A percentile compares a stretch with the other conserved stretches of the same genome.
These are phyloP conservation scores for Fusarium sp. DNA, from an alignment of 2,329 filamentous ascomycete species.

Conservation along the genomic window DNA sequence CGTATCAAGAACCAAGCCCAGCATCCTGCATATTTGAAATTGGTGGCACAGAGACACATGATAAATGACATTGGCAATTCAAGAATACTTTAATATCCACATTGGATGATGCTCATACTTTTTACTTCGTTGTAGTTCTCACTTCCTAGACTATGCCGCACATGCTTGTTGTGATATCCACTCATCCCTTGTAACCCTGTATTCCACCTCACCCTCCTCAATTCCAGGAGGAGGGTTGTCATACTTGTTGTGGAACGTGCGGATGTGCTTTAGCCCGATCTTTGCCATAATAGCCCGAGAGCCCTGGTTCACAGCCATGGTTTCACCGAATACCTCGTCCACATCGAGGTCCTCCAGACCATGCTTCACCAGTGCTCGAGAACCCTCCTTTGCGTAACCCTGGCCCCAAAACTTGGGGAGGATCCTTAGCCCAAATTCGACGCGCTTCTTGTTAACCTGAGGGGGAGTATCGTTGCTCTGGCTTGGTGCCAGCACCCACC, in stretches of 20 bases:
- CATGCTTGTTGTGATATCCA: constrained; percentile 30
- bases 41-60: neutral
- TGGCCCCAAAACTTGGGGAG: constrained; percentile 49
- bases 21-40: constrained; percentile 14
- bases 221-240: constrained; percentile 44
- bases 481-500: constrained; percentile 48
- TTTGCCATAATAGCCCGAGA: constrained; percentile 44
- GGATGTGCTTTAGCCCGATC: constrained; percentile 37
- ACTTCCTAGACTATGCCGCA: constrained; percentile 5
- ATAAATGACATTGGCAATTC: neutral
- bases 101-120: neutral
- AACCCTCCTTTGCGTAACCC: constrained; percentile 51
- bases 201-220: constrained; percentile 48
- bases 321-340: constrained; percentile 45
- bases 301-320: constrained; percentile 49
- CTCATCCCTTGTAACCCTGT: constrained; percentile 39
- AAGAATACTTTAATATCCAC: constrained; percentile 1
- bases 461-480: constrained; percentile 30
- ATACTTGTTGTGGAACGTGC: constrained; percentile 45
- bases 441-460: constrained; percentile 25
- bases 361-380: constrained; percentile 46
- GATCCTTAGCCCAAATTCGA: constrained; percentile 48
- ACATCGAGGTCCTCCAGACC: constrained; percentile 48
- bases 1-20: neutral
- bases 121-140: neutral